phyloP scores from a whole-genome alignment of 2,329 filamentous ascomycete species.

The Pseudodiploospora longispora region DNA sequence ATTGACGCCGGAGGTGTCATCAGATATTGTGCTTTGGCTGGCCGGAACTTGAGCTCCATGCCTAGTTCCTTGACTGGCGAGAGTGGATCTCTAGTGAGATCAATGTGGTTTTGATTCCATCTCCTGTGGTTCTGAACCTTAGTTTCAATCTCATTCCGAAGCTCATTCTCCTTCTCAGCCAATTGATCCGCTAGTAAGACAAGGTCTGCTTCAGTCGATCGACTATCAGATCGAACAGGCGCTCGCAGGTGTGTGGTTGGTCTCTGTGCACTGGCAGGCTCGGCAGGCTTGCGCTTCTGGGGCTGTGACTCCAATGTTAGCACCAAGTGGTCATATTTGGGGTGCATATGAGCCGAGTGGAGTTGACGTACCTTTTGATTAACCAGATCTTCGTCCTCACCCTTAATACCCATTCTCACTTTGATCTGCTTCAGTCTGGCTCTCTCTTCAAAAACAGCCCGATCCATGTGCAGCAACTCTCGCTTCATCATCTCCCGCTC shows the following conservation, averaged over 20 bases:
- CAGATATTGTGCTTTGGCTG: slow-evolving; percentile 62
- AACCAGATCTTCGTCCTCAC: slow-evolving; percentile 87
- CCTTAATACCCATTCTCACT: slow-evolving; percentile 79
- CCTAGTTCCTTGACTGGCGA: slow-evolving; percentile 64
- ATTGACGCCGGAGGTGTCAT: slow-evolving; percentile 56
- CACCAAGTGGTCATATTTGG: background rate
- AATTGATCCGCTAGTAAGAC: slow-evolving; percentile 67
- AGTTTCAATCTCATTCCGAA: slow-evolving; percentile 73
- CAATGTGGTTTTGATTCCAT: slow-evolving; percentile 86
- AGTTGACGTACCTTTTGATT: slow-evolving; percentile 70
- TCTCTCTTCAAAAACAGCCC: slow-evolving; percentile 74
- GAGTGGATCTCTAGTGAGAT: slow-evolving; percentile 78
- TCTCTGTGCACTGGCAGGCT: slow-evolving; percentile 53
- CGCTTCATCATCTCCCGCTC: slow-evolving; percentile 74
- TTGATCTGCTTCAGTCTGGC: slow-evolving; percentile 80
- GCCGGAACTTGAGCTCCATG: slow-evolving; percentile 57
- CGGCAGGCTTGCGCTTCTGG: slow-evolving; percentile 60
- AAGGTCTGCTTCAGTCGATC: slow-evolving; percentile 70
- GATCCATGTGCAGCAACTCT: slow-evolving; percentile 67
- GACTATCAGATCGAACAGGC: slow-evolving; percentile 61
- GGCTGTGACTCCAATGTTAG: slow-evolving; percentile 36
- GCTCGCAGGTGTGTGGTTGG: slow-evolving; percentile 59
- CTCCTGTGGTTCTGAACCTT: slow-evolving; percentile 82
- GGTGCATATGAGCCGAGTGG: slow-evolving; percentile 24
- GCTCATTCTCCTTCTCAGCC: slow-evolving; percentile 72